Conservation (phyloP, 345 rosid genomes). For the Eucalyptus pauciflora region DNA sequence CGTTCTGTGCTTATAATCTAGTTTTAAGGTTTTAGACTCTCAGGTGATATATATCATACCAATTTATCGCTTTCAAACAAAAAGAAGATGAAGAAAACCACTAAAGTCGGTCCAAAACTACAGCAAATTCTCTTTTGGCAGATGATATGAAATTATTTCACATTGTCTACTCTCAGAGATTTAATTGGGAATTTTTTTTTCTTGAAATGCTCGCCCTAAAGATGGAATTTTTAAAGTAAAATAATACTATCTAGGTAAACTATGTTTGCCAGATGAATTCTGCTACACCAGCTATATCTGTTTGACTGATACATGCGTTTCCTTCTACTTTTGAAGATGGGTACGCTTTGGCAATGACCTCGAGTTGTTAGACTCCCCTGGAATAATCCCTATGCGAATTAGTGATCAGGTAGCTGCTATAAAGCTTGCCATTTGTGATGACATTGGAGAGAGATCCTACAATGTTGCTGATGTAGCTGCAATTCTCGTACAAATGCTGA, state of each 20-base stretch:
- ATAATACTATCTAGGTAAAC: neutral
- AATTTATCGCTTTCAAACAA: neutral
- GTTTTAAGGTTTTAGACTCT: neutral
- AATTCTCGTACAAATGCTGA: conserved; percentile 74
- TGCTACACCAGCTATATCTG: neutral
- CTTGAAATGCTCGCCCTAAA: neutral
- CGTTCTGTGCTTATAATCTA: neutral
- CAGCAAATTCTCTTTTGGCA: neutral
- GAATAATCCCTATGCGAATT: conserved; percentile 85
- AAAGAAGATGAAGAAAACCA: neutral
- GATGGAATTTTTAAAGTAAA: neutral
- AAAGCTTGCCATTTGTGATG: conserved; percentile 95
- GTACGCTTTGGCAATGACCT: conserved; percentile 81
- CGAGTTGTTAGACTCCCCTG: conserved; percentile 87
- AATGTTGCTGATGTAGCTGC: conserved; percentile 75
- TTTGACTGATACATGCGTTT: neutral
- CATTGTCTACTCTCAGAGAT: neutral
- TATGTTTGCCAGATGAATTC: neutral
- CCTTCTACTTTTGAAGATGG: conserved; percentile 22
- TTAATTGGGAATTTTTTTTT: neutral
- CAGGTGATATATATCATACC: neutral
- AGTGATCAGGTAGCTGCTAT: conserved; percentile 87
- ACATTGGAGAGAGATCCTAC: conserved; percentile 94
- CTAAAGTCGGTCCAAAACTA: neutral
- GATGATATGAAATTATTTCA: neutral